Evolutionary conservation across 768 basidiomycete species (phyloP).

Genomic region (Mycena filopes): DNA sequence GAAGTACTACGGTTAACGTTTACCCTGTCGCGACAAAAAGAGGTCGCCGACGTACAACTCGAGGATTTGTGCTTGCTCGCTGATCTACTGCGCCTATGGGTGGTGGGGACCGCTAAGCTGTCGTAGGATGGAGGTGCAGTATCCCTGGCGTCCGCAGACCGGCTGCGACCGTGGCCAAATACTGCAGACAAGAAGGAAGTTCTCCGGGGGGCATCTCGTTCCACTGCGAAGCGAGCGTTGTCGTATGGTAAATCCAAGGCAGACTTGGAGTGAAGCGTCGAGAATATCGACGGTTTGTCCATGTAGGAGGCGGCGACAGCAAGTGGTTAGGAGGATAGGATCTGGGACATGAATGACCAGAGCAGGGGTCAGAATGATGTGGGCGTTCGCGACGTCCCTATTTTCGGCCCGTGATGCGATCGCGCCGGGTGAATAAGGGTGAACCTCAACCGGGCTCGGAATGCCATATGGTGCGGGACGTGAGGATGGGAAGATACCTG

Average conservation of each 20-base stretch:
- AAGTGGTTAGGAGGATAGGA: constrained; percentile 5
- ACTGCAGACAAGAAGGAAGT: constrained; percentile 26
- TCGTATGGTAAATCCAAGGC: constrained; percentile 7
- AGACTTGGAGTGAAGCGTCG: constrained; percentile 11
- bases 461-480: too few relatives aligned
- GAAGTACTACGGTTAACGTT: neutral
- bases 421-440: constrained; percentile 5
- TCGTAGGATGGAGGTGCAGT: constrained; percentile 25
- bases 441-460: too few relatives aligned
- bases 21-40: too few relatives aligned
- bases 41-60: neutral
- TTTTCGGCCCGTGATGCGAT: neutral
- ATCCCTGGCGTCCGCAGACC: constrained; percentile 26
- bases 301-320: neutral
- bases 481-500: too few relatives aligned
- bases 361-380: neutral
- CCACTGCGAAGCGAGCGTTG: neutral
- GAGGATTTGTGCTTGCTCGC: constrained; percentile 13
- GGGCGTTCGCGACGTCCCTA: constrained; percentile 1
- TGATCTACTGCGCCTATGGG: constrained; percentile 7
- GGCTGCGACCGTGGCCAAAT: constrained; percentile 18
- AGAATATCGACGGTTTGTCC: neutral
- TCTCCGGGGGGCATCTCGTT: constrained; percentile 3
- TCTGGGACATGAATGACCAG: neutral
- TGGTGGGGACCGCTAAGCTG: neutral